Evolutionary conservation across 192 early-diverging fungal genomes (phyloP), one percentile per base, ranked within the genome.

Genomic region (Hyaloraphidium curvatum): DNA sequence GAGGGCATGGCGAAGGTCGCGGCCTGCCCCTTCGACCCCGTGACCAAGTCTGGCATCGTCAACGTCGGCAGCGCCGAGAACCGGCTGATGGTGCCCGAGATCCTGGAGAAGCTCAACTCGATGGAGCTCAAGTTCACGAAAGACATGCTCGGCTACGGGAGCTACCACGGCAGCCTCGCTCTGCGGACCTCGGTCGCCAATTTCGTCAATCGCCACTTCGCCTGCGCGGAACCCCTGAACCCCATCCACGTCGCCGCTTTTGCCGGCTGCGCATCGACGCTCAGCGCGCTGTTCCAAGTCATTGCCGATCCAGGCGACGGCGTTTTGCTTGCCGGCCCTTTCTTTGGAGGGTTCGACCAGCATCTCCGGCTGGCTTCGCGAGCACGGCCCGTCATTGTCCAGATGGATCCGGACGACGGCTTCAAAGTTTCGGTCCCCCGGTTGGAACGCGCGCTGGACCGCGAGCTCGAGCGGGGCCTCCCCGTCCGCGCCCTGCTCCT

Each of bases 31-130:
- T n/a, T n/a, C n/a, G n/a, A n/a, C n/a, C n/a, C n/a, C n/a, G n/a
- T n/a, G n/a, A n/a, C n/a, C n/a, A n/a, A n/a, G 2, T 31, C 43
- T 9, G 89, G 87, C 17, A 77, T 87, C 53, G 68, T 91, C 54
- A 88, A 88, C 51, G 65, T 87, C 0, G 87, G 86, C 30, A 67
- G 82, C 0, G 88, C 88, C 21, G 79, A 84, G 51, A 91, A 89
- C 61, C 54, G 65, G 40, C 72, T 87, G 21, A 78, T 81, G 61
- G 54, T 48, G 39, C 52, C 57, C 0, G 64, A 78, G 3, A 48
- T 89, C 4, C 17, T 72, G 1, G 60, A 73, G 23, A 79, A 81
- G 69, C 72, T 81, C 60, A 30, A n/a, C n/a, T n/a, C n/a, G n/a
- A n/a, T n/a, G n/a, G n/a, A n/a, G n/a, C n/a, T 39, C 14, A 11